Evolutionary conservation across 2,329 filamentous ascomycete genomes (phyloP), one percentile per base, ranked within the genome.

Genomic region (Bipolaris cookei): DNA sequence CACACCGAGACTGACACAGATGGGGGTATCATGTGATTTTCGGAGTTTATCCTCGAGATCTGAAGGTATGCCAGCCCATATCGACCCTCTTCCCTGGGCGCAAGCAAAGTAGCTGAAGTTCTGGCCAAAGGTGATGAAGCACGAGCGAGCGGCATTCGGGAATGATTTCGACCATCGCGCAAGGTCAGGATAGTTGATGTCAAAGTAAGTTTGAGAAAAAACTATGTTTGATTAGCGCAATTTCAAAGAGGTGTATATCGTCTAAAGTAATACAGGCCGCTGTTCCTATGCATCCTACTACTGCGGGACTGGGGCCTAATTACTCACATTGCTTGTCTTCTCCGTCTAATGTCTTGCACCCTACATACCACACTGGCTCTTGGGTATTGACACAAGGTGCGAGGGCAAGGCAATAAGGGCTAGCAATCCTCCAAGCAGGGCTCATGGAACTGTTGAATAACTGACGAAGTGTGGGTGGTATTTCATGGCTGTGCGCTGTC

Each of bases 261-360:
- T 18, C 54, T 48, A 25, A 42, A 46, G 38, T 48, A 38, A 38
- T 20, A 8, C 14, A 32, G 28, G 41, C 51, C 52, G 62, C 61
- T 57, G 52, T 41, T 53, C 62, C 42, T 39, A 41, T 50, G 42
- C 42, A 34, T 60, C 54, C 57, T 34, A 51, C 53, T 38, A 45
- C 48, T 42, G 47, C 58, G 54, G 52, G 37, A 38, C 18, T 28
- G 25, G 51, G 42, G 37, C 39, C 34, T 50, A 39, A 18, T n/a
- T 34, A 72, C 72, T 68, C 44, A 75, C 73, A 72, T 30, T 74
- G 69, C 63, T 74, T 76, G 13, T 75, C 73, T 53, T 73, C 64
- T n/a, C 71, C 71, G 37, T 60, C 64, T 51, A 70, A 52, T 39
- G 70, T 71, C 52, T 70, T 74, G 41, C 66, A 71, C 13, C 70